phyloP scores from a whole-genome alignment of 306 rosid genomes.

The Quercus variabilis region DNA sequence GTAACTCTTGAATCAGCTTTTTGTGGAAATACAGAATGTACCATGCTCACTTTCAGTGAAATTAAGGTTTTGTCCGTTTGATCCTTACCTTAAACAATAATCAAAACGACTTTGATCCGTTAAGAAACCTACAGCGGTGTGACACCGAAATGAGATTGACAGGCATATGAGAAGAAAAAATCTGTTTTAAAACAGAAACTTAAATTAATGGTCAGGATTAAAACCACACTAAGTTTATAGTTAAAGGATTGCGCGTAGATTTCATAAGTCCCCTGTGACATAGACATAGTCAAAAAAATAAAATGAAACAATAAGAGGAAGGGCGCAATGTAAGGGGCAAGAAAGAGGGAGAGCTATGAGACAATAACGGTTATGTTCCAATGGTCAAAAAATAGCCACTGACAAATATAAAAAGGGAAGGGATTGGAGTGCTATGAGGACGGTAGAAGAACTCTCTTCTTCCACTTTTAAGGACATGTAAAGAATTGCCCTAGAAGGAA shows the following conservation, averaged over 20 bases:
- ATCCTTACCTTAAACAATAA: too few species aligned
- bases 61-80: too few species aligned
- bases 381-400: conserved; percentile 11
- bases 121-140: too few species aligned
- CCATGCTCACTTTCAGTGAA: conserved; percentile 18
- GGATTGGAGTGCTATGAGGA: neutral
- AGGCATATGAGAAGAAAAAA: too few species aligned
- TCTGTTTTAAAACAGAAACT: too few species aligned
- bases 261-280: neutral
- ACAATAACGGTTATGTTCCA: conserved; percentile 13
- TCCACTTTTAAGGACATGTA: conserved; percentile 9
- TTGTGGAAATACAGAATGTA: neutral
- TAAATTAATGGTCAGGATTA: too few species aligned
- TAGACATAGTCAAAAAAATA: neutral
- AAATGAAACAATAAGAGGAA: conserved; percentile 2
- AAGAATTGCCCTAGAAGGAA: conserved; percentile 14
- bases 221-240: too few species aligned
- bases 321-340: conserved; percentile 28
- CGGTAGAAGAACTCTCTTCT: conserved; percentile 43
- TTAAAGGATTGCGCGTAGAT: too few species aligned
- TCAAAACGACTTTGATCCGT: too few species aligned
- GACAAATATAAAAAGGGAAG: conserved; percentile 36
- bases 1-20: neutral
- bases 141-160: too few species aligned
- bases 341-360: conserved; percentile 1